Conservation (phyloP, 257 asterid genomes). For the Solanum stenotomum region DNA sequence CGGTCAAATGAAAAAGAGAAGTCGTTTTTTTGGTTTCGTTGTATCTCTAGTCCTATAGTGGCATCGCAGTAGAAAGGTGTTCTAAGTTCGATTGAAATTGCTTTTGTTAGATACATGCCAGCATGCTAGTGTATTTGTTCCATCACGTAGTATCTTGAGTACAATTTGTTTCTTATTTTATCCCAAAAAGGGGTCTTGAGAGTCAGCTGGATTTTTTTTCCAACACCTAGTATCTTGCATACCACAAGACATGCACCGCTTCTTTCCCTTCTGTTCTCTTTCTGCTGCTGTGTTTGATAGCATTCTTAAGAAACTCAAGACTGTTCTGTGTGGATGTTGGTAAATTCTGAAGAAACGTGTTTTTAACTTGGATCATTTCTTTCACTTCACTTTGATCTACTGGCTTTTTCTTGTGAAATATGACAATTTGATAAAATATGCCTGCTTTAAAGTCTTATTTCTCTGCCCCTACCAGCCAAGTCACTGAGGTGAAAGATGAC, state of each 20-base stretch:
- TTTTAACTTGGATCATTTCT: neutral
- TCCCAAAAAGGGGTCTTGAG: neutral
- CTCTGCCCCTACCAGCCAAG: neutral
- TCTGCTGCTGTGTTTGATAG: neutral
- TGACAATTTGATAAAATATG: neutral
- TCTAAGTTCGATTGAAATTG: neutral
- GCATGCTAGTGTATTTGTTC: neutral
- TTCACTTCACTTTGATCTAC: neutral
- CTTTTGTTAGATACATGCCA: neutral
- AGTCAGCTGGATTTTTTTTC: neutral
- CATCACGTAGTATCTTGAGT: neutral
- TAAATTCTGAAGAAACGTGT: neutral
- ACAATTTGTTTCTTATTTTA: neutral
- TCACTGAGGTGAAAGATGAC: conserved; percentile 11
- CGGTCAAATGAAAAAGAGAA: neutral
- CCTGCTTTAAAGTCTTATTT: neutral
- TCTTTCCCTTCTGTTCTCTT: neutral
- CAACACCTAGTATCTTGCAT: neutral
- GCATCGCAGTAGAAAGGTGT: neutral
- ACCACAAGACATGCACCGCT: neutral
- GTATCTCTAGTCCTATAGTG: neutral
- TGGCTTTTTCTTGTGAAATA: neutral
- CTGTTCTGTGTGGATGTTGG: neutral
- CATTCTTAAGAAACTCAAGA: neutral
- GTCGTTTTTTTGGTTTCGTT: neutral